phyloP scores from a whole-genome alignment of 768 basidiomycete species.

The Suillus paluster region DNA sequence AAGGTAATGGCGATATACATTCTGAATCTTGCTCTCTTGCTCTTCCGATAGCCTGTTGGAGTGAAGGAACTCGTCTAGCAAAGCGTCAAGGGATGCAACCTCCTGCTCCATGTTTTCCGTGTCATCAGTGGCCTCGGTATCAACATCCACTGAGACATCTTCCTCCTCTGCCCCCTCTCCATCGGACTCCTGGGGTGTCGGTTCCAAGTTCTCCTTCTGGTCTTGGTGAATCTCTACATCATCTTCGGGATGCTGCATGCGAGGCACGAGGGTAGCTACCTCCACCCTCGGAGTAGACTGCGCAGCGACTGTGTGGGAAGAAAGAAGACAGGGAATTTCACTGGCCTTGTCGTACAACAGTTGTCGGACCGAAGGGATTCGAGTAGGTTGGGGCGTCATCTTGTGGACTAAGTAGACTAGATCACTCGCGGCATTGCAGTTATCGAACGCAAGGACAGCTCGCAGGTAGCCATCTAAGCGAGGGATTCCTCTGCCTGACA shows the following conservation, averaged over 20 bases:
- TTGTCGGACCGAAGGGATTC: slow-evolving; percentile 20
- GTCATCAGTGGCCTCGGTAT: too few relatives aligned
- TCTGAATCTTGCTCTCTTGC: slow-evolving; percentile 29
- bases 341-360: slow-evolving; percentile 33
- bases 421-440: slow-evolving; percentile 14
- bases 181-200: background rate
- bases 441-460: slow-evolving; percentile 16
- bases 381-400: slow-evolving; percentile 2
- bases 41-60: slow-evolving; percentile 25
- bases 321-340: slow-evolving; percentile 36
- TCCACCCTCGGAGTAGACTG: slow-evolving; percentile 20
- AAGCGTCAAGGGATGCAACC: slow-evolving; percentile 2
- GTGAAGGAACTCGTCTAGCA: slow-evolving; percentile 17
- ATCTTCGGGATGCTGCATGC: background rate
- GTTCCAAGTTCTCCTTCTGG: background rate
- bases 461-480: slow-evolving; percentile 15
- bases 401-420: slow-evolving; percentile 30
- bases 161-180: slow-evolving; percentile 13
- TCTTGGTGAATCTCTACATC: background rate
- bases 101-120: slow-evolving; percentile 8
- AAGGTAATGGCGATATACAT: slow-evolving; percentile 15
- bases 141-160: background rate
- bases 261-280: slow-evolving; percentile 23
- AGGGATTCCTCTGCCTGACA: background rate
- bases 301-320: slow-evolving; percentile 17